phyloP scores from a whole-genome alignment of 768 basidiomycete species.

The Rhizopogon rudus region DNA sequence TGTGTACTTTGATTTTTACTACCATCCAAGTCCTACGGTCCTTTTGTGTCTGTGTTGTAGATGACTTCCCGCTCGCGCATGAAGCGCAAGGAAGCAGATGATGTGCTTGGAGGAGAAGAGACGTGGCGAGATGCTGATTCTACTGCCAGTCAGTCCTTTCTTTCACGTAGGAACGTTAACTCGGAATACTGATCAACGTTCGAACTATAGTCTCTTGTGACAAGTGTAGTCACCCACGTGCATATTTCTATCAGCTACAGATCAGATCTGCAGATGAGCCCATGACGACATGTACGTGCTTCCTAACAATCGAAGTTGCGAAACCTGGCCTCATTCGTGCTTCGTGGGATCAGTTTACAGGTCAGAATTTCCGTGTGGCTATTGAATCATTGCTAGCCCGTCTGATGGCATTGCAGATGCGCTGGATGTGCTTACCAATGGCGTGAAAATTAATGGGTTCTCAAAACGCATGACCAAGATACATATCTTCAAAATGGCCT shows the following conservation, averaged over 20 bases:
- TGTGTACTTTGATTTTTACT: not conserved
- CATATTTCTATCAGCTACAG: slow-evolving; percentile 95
- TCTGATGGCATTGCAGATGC: slow-evolving; percentile 36
- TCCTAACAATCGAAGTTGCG: not conserved
- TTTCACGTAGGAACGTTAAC: not conserved
- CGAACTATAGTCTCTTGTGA: slow-evolving; percentile 40
- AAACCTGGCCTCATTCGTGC: not conserved
- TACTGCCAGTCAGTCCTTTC: slow-evolving; percentile 54
- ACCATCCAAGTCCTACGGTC: not conserved
- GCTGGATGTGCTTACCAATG: slow-evolving; percentile 63
- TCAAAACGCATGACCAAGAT: not conserved
- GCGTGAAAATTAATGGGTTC: slow-evolving; percentile 52
- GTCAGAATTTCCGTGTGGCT: not conserved
- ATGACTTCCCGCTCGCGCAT: slow-evolving; percentile 88
- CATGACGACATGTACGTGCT: slow-evolving; percentile 47
- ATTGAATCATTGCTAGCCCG: not conserved
- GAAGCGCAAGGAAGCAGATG: slow-evolving; percentile 87
- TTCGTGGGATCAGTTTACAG: not conserved
- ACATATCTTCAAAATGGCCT: not conserved
- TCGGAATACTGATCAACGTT: not conserved
- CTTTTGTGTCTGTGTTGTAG: slow-evolving; percentile 30
- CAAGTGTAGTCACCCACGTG: slow-evolving; percentile 69
- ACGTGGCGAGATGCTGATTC: slow-evolving; percentile 93
- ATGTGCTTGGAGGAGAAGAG: slow-evolving; percentile 91
- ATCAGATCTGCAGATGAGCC: slow-evolving; percentile 92